Conservation (phyloP, 2,329 filamentous ascomycete species). For the Fusarium sp. region DNA sequence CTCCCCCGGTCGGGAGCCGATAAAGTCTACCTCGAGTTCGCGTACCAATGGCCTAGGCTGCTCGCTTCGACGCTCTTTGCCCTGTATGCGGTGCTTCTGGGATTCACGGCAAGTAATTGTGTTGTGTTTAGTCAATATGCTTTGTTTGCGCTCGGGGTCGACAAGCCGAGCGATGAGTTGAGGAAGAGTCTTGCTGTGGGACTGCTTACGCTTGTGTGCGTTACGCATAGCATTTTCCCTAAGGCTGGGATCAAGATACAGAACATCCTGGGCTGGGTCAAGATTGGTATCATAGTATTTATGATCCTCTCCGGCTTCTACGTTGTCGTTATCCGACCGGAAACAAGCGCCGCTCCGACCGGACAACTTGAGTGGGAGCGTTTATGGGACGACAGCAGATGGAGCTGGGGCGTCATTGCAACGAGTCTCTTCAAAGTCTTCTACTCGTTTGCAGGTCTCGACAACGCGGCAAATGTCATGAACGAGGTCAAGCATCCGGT, state of each 20-base stretch:
- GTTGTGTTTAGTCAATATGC: constrained; percentile 75
- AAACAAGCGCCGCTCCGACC: constrained; percentile 19
- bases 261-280: constrained; percentile 71
- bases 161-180: constrained; percentile 61
- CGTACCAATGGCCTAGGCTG: constrained; percentile 71
- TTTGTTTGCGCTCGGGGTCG: constrained; percentile 66
- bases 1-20: constrained; percentile 74
- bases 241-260: constrained; percentile 69
- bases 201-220: constrained; percentile 66
- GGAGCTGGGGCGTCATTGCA: constrained; percentile 75
- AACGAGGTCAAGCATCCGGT: constrained; percentile 78
- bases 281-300: constrained; percentile 68
- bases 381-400: constrained; percentile 73
- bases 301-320: constrained; percentile 71
- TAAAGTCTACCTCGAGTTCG: constrained; percentile 78
- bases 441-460: constrained; percentile 75
- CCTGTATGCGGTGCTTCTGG: constrained; percentile 70
- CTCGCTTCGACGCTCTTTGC: constrained; percentile 73
- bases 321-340: constrained; percentile 62
- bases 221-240: constrained; percentile 69
- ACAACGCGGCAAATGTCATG: constrained; percentile 76
- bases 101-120: constrained; percentile 77
- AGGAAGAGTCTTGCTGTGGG: constrained; percentile 68
- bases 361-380: constrained; percentile 58
- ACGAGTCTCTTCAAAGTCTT: constrained; percentile 76